phyloP scores from a whole-genome alignment of 306 rosid genomes.

The Vicia villosa region DNA sequence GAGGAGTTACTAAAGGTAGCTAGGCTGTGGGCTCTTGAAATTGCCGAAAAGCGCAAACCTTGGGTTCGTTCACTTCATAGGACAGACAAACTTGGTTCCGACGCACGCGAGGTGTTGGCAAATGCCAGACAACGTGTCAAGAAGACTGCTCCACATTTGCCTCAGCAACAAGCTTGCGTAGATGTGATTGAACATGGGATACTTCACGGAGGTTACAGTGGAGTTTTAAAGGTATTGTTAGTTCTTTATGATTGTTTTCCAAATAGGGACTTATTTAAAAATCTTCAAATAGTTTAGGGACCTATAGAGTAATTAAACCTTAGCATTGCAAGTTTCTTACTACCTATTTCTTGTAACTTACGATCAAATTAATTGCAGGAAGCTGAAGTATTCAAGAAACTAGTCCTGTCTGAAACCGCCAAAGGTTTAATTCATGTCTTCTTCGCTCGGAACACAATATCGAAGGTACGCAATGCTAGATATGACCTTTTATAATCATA shows the following conservation, averaged over 20 bases:
- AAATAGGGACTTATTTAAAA: too few relatives aligned
- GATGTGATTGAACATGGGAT: conserved; percentile 88
- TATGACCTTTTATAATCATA: neutral
- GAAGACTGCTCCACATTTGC: conserved; percentile 79
- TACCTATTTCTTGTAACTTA: conserved; percentile 29
- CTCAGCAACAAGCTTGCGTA: conserved; percentile 88
- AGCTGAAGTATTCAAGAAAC: conserved; percentile 65
- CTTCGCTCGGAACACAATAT: conserved; percentile 82
- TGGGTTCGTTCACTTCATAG: conserved; percentile 85
- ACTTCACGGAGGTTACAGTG: conserved; percentile 93
- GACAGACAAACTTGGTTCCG: conserved; percentile 80
- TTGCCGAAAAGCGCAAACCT: conserved; percentile 74
- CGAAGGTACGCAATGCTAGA: conserved; percentile 66
- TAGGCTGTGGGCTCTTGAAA: conserved; percentile 75
- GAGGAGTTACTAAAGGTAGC: conserved; percentile 79
- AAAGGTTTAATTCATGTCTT: conserved; percentile 82
- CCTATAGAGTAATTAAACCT: too few relatives aligned
- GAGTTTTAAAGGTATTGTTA: conserved; percentile 74
- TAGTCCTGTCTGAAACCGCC: conserved; percentile 71
- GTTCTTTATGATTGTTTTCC: conserved; percentile 1
- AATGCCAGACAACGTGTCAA: conserved; percentile 69
- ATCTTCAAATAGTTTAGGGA: too few relatives aligned
- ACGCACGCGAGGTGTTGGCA: conserved; percentile 64
- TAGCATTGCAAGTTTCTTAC: neutral
- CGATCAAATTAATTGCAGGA: conserved; percentile 62